A percentile compares a stretch with the other conserved stretches of the same genome.
phyloP scores from a whole-genome alignment of 805 yeast species.

The Hanseniaspora valbyensis region DNA sequence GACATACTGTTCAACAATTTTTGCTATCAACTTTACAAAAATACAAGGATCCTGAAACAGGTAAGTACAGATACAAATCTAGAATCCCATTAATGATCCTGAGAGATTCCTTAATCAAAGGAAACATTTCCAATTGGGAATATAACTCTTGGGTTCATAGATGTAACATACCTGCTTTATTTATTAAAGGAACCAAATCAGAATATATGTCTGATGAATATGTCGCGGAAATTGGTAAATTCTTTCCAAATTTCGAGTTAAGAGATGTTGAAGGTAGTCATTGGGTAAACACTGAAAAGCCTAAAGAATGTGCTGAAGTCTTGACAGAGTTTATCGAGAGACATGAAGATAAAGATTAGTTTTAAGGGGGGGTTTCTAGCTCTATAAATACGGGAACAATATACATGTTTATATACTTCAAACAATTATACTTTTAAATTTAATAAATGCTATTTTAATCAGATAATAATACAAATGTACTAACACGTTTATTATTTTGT shows the following conservation, averaged over 20 bases:
- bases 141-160: conserved; percentile 42
- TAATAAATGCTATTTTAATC: too few species aligned
- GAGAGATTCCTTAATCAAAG: conserved; percentile 51
- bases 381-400: background rate
- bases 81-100: conserved; percentile 61
- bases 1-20: conserved; percentile 58
- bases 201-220: conserved; percentile 74
- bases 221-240: conserved; percentile 57
- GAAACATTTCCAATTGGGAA: conserved; percentile 67
- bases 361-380: background rate
- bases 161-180: conserved; percentile 63
- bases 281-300: conserved; percentile 85
- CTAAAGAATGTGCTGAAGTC: conserved; percentile 55
- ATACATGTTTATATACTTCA: too few species aligned
- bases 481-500: too few species aligned
- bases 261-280: conserved; percentile 78
- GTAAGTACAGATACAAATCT: conserved; percentile 26
- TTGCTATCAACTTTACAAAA: conserved; percentile 39
- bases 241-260: conserved; percentile 67
- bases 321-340: conserved; percentile 53
- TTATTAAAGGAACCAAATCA: conserved; percentile 69
- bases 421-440: too few species aligned
- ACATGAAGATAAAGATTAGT: conserved; percentile 25
- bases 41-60: conserved; percentile 23
- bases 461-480: too few species aligned